Evolutionary conservation across 2,329 filamentous ascomycete species (phyloP).

Genomic region (Aspergillus piperis): DNA sequence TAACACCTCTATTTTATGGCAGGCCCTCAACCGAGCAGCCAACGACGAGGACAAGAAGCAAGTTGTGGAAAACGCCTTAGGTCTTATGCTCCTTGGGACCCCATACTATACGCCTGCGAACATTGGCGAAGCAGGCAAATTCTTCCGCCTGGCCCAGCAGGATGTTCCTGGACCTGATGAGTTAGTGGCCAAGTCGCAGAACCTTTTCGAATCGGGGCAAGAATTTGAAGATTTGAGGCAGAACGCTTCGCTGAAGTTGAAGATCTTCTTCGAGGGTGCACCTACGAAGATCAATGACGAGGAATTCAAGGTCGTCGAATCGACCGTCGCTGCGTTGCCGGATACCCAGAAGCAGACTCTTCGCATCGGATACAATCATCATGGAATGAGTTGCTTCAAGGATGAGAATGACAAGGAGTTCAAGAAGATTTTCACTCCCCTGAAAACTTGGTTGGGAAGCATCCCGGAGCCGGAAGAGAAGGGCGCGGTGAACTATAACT

Average conservation of each 20-base stretch:
- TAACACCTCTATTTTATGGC: neutral
- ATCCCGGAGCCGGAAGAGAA: neutral
- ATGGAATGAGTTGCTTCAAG: conserved; percentile 1
- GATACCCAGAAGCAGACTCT: too few relatives aligned
- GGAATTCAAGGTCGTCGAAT: conserved; percentile 1
- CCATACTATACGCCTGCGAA: neutral
- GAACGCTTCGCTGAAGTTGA: neutral
- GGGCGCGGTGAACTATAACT: neutral
- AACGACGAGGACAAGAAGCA: neutral
- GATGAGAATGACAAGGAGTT: conserved; percentile 4
- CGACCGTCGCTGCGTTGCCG: too few relatives aligned
- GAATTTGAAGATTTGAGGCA: neutral
- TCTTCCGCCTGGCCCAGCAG: conserved; percentile 1
- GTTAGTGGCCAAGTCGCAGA: neutral
- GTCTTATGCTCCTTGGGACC: conserved; percentile 2
- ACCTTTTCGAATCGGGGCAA: neutral
- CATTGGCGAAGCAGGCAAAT: conserved; percentile 2
- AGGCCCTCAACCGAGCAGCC: neutral
- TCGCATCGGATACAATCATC: neutral
- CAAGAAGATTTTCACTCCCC: neutral
- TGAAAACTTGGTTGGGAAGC: conserved; percentile 5
- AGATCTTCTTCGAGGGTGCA: conserved; percentile 9
- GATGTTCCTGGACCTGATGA: neutral
- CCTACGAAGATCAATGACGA: neutral
- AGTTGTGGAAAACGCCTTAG: neutral